Base-by-base conservation (phyloP, 495 filamentous ascomycete genomes). In the Aspergillus saccharolyticus region DNA sequence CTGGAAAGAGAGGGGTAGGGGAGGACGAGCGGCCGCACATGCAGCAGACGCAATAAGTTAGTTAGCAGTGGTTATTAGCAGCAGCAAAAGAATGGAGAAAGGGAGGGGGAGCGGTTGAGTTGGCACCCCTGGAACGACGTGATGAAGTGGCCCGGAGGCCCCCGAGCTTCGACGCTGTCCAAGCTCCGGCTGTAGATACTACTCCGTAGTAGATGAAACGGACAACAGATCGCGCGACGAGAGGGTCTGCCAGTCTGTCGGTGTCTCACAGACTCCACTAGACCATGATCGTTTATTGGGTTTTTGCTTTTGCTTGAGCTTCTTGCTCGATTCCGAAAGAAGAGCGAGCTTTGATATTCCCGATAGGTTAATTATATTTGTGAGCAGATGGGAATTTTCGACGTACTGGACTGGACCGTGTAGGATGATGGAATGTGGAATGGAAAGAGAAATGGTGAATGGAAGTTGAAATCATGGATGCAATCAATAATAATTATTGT, bases 81-180 rank as follows among this genome's bases (percentile, higher is more conserved):
- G 43, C 30, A 39, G 39, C 16, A 53, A 48, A 18, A 24, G 45
- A 44, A 54, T 22, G 33, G 25, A 53, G 42, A 60, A 42, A 33
- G 5, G 12, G 20, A 33, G 16, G 47, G 21, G 30, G 21, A 20
- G 14, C 33, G 10, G 7, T 39, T 50, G 47, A 50, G 47, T n/a
- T 57, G 59, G 55, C 59, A 57, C 51, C 55, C 59, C 59, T 62
- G 44, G 59, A 39, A 56, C 48, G 53, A 55, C 45, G 59, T 52
- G 51, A 50, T 50, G 48, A 60, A 53, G 46, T 55, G 49, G 58
- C 52, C 25, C 49, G 53, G 53, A 52, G 48, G 48, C 47, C 42
- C 47, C 53, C 52, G 43, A 24, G 52, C 58, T 53, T 60, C 48
- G 56, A 59, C 46, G 42, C 47, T 39, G 33, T 39, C 33, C 33